Conservation (phyloP, 108 stramenopile species). For the Schizochytrium sp. region DNA sequence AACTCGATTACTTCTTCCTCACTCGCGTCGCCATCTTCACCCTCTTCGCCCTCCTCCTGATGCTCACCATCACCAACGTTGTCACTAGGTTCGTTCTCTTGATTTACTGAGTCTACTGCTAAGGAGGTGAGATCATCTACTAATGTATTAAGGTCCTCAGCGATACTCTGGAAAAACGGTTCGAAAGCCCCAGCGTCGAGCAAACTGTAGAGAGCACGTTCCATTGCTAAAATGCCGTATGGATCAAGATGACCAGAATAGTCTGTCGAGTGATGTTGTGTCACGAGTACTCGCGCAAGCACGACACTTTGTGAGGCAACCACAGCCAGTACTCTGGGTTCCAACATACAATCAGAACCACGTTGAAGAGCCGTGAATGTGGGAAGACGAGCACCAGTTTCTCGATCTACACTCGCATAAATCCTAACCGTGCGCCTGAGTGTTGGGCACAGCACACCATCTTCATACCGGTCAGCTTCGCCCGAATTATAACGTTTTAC, state of each 20-base stretch:
- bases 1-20: neutral
- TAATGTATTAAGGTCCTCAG: neutral
- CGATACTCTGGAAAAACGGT: neutral
- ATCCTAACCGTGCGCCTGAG: neutral
- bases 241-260: slow-evolving; percentile 3
- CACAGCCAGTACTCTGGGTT: neutral
- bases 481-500: no score
- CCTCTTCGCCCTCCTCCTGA: neutral
- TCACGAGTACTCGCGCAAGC: neutral
- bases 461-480: no score
- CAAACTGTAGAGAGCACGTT: neutral
- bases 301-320: neutral
- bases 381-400: neutral
- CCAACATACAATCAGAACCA: neutral
- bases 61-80: neutral
- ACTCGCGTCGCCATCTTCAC: neutral
- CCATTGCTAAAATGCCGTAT: neutral
- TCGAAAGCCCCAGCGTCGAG: neutral
- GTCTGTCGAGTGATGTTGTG: neutral
- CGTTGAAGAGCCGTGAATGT: neutral
- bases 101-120: neutral
- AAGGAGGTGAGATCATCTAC: neutral
- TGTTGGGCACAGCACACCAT: no score
- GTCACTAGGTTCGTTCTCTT: neutral
- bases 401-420: neutral